Evolutionary conservation across 208 protist species (phyloP), one percentile per base, ranked within the genome.

Genomic region (Zelonia costaricensis): DNA sequence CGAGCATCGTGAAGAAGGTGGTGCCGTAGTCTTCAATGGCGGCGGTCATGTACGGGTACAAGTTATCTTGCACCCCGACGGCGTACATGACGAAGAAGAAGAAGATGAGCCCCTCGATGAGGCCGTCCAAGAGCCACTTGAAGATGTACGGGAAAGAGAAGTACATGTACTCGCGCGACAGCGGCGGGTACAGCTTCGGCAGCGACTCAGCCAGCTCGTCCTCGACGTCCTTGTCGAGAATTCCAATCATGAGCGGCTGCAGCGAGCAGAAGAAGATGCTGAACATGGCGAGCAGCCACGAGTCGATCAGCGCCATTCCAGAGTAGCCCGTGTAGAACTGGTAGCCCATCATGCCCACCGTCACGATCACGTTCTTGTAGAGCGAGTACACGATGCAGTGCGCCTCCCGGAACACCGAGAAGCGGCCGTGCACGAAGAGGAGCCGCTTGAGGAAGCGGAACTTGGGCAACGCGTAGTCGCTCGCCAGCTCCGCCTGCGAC

Each of bases 321-420:
- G 93, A 95, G 75, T 87, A 98, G 36, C 76, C 84, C 36, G 62
- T 68, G 69, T 79, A 97, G 48, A 87, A 85, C 47, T 59, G 57
- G 68, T 95, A 98, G 35, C 64, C 78, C 30, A 95, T 83, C 49
- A 95, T 78, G 7, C 78, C 70, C 20, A 93, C 62, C 22, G 85
- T 84, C 28, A 99, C 66, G 7, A 92, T 61, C 15, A 98, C 76
- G 62, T 98, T 98, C 74, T 98, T 98, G 75, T 99, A 99, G 40
- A 99, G 95, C 45, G 79, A 96, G 71, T 95, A 98, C 5, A 96
- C 57, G 40, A 99, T 82, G 20, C 97, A 69, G 51, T 86, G 78
- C 16, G 79, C 69, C 22, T 98, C 89, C 31, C 98, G 82, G 36
- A 84, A 84, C 57, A 98, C 94, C 16, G 78, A 84, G 79, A 92